Base-by-base conservation (phyloP, 2,329 filamentous ascomycete species). In the Rasamsonia emersonii region DNA sequence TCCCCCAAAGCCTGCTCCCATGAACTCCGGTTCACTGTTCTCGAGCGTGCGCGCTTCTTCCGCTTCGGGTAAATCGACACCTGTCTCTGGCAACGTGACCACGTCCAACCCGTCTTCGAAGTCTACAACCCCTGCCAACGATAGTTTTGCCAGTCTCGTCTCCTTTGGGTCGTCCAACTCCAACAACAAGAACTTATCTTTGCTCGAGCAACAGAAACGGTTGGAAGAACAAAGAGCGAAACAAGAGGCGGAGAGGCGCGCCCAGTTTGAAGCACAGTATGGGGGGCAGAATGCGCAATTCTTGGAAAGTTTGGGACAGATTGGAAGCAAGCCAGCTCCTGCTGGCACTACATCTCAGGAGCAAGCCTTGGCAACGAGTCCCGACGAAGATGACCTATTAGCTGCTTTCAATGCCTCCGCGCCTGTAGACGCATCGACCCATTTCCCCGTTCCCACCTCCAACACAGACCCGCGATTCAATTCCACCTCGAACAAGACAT, bases 251-350 rank as follows among this genome's bases (percentile, higher is more conserved):
- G 80, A 88, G 53, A 74, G 75, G 51, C 74, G 71, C 47, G 79
- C 71, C 47, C 75, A 79, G 53, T 73, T 79, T 47, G 84, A 91
- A 43, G 71, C 75, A 18, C 78, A 89, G 39, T 95, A 86, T 57
- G 86, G 84, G 2, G 76, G 54, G 3, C 61, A 61, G 28, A 66
- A 79, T 47, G 71, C 73, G 8, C 75, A 77, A 39, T 85, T 86
- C 52, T 88, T 82, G 77, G 82, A 91, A 50, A 74, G 62, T 9
- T 62, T 91, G 28, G 85, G 76, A 18, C 67, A 65, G 42, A 64
- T 63, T 25, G 68, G 66, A 46, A 65, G 54, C 31, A 68, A 61
- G 21, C 61, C 54, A 29, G 42, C 61, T 16, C 37, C 51, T 14
- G 56, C 45, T 48, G 52, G 47, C 28, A 69, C 70, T 19, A 62